These are phyloP conservation scores for Neonectria hederae DNA, from an alignment of 2,329 filamentous ascomycete genomes.

Conservation along the genomic window DNA sequence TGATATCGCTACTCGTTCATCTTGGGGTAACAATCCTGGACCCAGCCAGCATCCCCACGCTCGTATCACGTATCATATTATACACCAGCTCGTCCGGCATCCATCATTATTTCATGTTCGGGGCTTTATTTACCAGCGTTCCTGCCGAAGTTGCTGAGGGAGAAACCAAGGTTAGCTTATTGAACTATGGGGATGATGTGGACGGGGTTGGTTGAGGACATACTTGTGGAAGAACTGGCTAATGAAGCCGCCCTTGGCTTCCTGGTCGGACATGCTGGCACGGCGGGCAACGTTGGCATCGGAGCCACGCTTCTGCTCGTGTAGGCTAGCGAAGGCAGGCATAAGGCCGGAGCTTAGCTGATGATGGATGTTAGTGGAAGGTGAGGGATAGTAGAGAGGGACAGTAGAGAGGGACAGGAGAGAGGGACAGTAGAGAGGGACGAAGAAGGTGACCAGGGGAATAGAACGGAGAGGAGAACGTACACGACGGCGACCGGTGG, in stretches of 20 bases:
- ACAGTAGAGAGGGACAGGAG: neutral
- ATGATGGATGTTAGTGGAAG: neutral
- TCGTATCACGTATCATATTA: slow-evolving; percentile 2
- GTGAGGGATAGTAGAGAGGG: neutral
- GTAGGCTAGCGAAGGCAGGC: slow-evolving; percentile 60
- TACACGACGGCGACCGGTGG: slow-evolving; percentile 45
- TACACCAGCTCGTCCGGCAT: neutral
- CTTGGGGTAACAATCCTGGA: slow-evolving; percentile 3
- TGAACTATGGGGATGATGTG: neutral
- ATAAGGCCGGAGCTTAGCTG: slow-evolving; percentile 57
- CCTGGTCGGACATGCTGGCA: slow-evolving; percentile 65
- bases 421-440: neutral
- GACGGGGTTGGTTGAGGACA: slow-evolving; percentile 31
- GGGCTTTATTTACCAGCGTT: slow-evolving; percentile 43
- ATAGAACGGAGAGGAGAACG: neutral
- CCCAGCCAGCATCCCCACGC: neutral
- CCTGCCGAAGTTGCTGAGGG: slow-evolving; percentile 47
- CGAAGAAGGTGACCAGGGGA: neutral
- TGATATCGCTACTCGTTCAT: slow-evolving; percentile 10
- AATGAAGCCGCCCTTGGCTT: slow-evolving; percentile 58
- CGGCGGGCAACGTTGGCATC: slow-evolving; percentile 59
- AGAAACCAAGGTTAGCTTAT: neutral
- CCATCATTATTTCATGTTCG: slow-evolving; percentile 16
- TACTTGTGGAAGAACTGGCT: slow-evolving; percentile 68
- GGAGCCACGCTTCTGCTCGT: slow-evolving; percentile 60